phyloP scores from a whole-genome alignment of 2,329 filamentous ascomycete species.

The Trichophyton benhamiae region DNA sequence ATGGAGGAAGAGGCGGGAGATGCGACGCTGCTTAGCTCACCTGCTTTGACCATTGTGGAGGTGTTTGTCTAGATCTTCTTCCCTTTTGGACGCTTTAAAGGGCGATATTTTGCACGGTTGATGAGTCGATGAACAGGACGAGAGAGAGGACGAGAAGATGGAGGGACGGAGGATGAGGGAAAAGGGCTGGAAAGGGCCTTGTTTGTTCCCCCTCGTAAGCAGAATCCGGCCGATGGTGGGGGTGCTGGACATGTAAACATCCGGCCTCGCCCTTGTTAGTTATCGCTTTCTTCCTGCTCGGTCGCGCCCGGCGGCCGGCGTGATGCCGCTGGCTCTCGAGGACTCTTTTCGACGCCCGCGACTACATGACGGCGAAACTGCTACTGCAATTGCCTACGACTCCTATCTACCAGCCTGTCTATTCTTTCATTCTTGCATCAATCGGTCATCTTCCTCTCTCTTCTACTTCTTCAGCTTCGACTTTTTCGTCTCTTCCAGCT shows the following conservation, averaged over 20 bases:
- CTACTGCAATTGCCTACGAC: background rate
- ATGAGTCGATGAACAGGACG: too few species aligned
- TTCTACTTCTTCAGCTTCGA: background rate
- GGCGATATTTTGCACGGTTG: background rate
- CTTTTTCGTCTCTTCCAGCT: background rate
- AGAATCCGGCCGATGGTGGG: background rate
- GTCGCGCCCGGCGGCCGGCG: too few species aligned
- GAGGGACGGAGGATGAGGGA: background rate
- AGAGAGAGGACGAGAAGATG: background rate
- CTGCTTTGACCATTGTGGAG: conserved; percentile 97
- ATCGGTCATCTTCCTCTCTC: background rate
- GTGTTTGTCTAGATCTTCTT: conserved; percentile 29
- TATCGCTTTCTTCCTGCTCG: background rate
- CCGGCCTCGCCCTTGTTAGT: background rate
- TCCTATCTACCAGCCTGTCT: background rate
- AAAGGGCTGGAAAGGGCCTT: background rate
- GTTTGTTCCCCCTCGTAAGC: background rate
- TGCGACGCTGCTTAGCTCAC: conserved; percentile 43
- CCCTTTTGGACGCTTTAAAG: background rate
- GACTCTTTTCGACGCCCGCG: too few species aligned
- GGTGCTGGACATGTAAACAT: background rate
- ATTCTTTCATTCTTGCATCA: background rate
- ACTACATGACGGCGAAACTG: too few species aligned
- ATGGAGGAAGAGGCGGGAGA: conserved; percentile 10
- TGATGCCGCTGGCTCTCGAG: too few species aligned